Evolutionary conservation across 768 basidiomycete species (phyloP).

Genomic region (Boletus barrowsii): DNA sequence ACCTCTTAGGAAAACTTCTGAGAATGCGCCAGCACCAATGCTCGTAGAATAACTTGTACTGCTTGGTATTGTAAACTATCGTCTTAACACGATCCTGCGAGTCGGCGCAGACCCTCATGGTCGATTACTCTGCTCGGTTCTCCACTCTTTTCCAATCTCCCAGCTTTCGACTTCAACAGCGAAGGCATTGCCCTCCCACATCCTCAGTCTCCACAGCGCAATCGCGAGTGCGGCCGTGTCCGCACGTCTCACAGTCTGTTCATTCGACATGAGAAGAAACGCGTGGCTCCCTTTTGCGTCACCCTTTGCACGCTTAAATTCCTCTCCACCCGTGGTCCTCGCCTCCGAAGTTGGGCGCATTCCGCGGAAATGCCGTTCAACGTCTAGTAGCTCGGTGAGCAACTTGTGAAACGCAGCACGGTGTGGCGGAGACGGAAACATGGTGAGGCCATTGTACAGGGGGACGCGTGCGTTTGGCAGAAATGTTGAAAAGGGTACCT

Average conservation of each 20-base stretch:
- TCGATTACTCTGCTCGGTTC: slow-evolving; percentile 14
- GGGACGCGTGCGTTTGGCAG: slow-evolving; percentile 46
- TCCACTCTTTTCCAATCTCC: slow-evolving; percentile 34
- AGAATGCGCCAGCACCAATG: slow-evolving; percentile 38
- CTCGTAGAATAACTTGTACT: slow-evolving; percentile 38
- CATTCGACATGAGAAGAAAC: slow-evolving; percentile 59
- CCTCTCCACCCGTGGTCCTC: not conserved
- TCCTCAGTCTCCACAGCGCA: slow-evolving; percentile 74
- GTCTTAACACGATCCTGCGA: not conserved
- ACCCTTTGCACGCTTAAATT: slow-evolving; percentile 9
- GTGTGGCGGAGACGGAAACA: slow-evolving; percentile 62
- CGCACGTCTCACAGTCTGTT: slow-evolving; percentile 45
- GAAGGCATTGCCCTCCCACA: slow-evolving; percentile 63
- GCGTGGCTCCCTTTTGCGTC: slow-evolving; percentile 61
- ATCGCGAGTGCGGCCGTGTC: slow-evolving; percentile 65
- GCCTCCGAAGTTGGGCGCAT: not conserved
- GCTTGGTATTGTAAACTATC: not conserved
- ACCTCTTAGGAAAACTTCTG: slow-evolving; percentile 21
- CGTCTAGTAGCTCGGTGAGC: slow-evolving; percentile 45
- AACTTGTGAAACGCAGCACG: slow-evolving; percentile 55
- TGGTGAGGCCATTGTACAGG: slow-evolving; percentile 59
- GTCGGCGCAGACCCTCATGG: not conserved
- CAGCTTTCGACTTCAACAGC: slow-evolving; percentile 27
- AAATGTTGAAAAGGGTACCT: slow-evolving; percentile 14
- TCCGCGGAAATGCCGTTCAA: slow-evolving; percentile 40